Evolutionary conservation across 306 rosid species (phyloP).

Genomic region (Sicyos baderoa): DNA sequence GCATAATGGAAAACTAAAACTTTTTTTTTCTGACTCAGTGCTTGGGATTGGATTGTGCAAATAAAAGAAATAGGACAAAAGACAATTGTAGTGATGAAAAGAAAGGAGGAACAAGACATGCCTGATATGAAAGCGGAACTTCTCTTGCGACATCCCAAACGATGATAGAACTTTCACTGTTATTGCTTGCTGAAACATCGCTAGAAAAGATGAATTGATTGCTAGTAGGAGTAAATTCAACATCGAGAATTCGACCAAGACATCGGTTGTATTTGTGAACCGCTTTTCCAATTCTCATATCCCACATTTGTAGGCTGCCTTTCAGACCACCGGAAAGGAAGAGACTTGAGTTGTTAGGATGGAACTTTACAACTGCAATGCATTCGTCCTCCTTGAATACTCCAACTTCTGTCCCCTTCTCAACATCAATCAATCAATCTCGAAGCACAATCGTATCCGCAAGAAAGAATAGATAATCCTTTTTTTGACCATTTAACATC

Average conservation of each 20-base stretch:
- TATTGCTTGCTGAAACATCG: constrained; percentile 59
- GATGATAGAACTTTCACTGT: constrained; percentile 68
- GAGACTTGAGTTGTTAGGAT: constrained; percentile 52
- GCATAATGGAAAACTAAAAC: constrained; percentile 3
- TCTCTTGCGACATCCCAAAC: constrained; percentile 82
- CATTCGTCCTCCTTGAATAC: constrained; percentile 58
- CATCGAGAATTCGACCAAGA: constrained; percentile 74
- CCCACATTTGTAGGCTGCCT: constrained; percentile 75
- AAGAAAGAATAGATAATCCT: constrained; percentile 62
- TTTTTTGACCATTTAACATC: constrained; percentile 73
- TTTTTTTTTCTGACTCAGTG: not conserved
- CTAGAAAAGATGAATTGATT: constrained; percentile 74
- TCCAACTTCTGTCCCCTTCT: constrained; percentile 65
- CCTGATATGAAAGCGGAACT: constrained; percentile 85
- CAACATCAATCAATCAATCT: constrained; percentile 77
- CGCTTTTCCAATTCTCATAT: constrained; percentile 53
- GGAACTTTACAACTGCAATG: constrained; percentile 64
- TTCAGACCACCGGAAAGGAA: constrained; percentile 75
- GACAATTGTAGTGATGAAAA: constrained; percentile 6
- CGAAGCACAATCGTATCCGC: constrained; percentile 75
- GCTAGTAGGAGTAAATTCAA: constrained; percentile 55
- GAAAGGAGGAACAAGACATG: constrained; percentile 25
- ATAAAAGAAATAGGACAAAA: not conserved
- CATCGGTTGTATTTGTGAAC: constrained; percentile 51
- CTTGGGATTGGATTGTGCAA: constrained; percentile 5